A percentile compares a stretch with the other conserved stretches of the same genome.
These are phyloP conservation scores for Pterocarpus santalinus DNA, from an alignment of 306 rosid species.

Conservation along the genomic window DNA sequence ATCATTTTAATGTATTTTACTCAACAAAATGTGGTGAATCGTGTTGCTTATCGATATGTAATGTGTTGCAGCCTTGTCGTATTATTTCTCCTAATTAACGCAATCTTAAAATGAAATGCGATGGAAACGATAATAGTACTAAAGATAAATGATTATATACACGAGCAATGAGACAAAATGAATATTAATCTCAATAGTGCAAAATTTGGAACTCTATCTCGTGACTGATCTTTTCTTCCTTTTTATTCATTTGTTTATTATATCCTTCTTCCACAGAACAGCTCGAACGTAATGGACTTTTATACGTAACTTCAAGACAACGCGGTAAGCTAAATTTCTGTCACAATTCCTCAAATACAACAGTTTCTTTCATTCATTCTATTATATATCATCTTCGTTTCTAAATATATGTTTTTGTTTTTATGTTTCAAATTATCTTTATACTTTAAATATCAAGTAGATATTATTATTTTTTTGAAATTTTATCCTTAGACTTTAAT, in stretches of 20 bases:
- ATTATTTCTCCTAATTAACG: neutral
- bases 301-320: slow-evolving; percentile 11
- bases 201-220: slow-evolving; percentile 76
- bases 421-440: too few species aligned
- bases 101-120: neutral
- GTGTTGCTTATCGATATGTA: slow-evolving; percentile 27
- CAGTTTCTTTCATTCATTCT: neutral
- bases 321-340: neutral
- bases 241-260: slow-evolving; percentile 13
- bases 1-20: neutral
- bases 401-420: neutral
- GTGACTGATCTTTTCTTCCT: slow-evolving; percentile 58
- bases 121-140: slow-evolving; percentile 23
- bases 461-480: too few species aligned
- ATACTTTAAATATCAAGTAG: too few species aligned
- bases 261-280: neutral
- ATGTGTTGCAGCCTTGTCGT: slow-evolving; percentile 6
- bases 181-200: slow-evolving; percentile 59
- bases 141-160: neutral
- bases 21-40: neutral
- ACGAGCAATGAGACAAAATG: slow-evolving; percentile 56
- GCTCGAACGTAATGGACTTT: slow-evolving; percentile 10
- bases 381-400: too few species aligned
- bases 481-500: too few species aligned
- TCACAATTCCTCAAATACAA: slow-evolving; percentile 14